Base-by-base conservation (phyloP, 1,139 yeast genomes). In the Protomyces macrosporus region DNA sequence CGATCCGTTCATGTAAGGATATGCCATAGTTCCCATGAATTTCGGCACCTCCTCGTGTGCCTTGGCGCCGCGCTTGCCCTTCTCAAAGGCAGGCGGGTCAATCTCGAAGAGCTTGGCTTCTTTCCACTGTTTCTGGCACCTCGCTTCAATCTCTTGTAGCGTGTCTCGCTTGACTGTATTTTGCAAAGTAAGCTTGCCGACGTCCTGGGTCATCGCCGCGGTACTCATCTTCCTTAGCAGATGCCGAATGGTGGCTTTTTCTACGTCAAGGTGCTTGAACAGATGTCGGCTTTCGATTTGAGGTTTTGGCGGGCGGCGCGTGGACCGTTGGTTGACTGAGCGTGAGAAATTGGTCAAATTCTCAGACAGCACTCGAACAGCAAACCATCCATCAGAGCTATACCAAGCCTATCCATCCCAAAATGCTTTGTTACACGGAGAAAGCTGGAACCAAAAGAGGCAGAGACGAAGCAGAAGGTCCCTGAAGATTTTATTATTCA, bases 1-100 rank as follows among this genome's bases (percentile, higher is more conserved):
- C 65, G 90, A 93, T 79, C 99, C 99, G 76, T 95, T 95, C 98
- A 93, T 93, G 78, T 95, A 95, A 51, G 99, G 99, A 74, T 89
- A 95, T 10, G 98, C 98, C 97, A 95, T 91, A 60, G 96, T 87
- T 32, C 90, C 84, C 79, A 90, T 87, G 77, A 81, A 88, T 76
- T 95, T 95, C 65, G 98, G 98, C 75, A 87, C 82, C 72, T 85
- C 82, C 67, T 80, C 81, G 72, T 89, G 90, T 68, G 93, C 81
- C 72, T 87, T 89, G 60, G 56, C 78, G 72, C 54, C 74, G 68
- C 60, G 60, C n/a, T 62, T 42, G 12, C 69, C 60, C 56, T 76
- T 78, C 45, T 73, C 75, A 63, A 82, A 77, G 65, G 83, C 81
- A 58, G 98, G 98, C 12, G 98, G 96, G 75, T 93, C 84, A 65